Conservation (phyloP, 2,329 filamentous ascomycete genomes). For the Hypoxylon sp. region DNA sequence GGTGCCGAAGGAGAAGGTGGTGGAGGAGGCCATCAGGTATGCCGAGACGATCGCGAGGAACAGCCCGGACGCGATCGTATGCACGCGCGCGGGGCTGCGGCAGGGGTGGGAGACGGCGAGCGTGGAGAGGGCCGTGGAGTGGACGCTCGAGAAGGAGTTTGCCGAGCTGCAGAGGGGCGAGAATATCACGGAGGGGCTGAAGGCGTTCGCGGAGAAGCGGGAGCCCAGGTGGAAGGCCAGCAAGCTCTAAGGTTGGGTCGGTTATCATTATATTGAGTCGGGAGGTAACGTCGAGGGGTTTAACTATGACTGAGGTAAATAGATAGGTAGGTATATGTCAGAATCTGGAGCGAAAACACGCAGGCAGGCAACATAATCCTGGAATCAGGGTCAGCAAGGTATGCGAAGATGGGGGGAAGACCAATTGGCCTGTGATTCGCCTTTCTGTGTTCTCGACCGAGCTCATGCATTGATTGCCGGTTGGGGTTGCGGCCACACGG, state of each 20-base stretch:
- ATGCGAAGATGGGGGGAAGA: constrained; percentile 3
- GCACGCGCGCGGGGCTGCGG: constrained; percentile 44
- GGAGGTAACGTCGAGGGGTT: not conserved
- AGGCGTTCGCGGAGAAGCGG: constrained; percentile 48
- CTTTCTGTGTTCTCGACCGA: not conserved
- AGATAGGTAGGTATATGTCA: not conserved
- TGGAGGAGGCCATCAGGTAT: constrained; percentile 83
- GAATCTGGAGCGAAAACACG: constrained; percentile 6
- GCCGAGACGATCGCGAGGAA: constrained; percentile 65
- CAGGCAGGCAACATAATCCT: constrained; percentile 3
- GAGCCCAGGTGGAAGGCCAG: constrained; percentile 48
- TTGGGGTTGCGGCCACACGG: not conserved
- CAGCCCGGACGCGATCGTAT: constrained; percentile 46
- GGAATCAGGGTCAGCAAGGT: constrained; percentile 7
- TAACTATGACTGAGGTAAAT: constrained; percentile 10
- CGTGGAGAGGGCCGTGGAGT: constrained; percentile 44
- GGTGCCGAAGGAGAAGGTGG: constrained; percentile 55
- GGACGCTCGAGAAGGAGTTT: constrained; percentile 49
- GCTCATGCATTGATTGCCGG: not conserved
- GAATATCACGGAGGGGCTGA: constrained; percentile 48
- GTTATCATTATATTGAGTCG: constrained; percentile 1
- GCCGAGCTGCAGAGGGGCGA: constrained; percentile 49
- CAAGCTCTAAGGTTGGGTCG: constrained; percentile 37
- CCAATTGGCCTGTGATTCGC: constrained; percentile 1
- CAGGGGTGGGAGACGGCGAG: constrained; percentile 48